A percentile compares a stretch with the other conserved stretches of the same genome.
Evolutionary conservation across 2,329 filamentous ascomycete species (phyloP).

Genomic region (Drechslerella dactyloides): DNA sequence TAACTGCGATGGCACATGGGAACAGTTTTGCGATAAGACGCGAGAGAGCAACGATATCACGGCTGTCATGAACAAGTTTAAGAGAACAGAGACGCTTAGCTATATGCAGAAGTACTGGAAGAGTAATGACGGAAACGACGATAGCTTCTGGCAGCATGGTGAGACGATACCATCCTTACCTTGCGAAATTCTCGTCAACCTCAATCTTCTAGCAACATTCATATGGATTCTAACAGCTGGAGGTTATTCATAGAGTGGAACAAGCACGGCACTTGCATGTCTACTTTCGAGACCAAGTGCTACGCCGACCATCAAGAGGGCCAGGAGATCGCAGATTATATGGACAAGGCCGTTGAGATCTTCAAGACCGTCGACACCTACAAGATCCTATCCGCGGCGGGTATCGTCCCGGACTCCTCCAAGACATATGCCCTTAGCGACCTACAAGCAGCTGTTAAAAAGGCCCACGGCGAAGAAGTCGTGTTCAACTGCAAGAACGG

Average conservation of each 20-base stretch:
- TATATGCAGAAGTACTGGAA: constrained; percentile 78
- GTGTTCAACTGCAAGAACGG: constrained; percentile 66
- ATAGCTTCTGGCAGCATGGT: constrained; percentile 75
- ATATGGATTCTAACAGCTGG: background rate
- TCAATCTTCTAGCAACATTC: too few relatives aligned
- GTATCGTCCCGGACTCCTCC: constrained; percentile 61
- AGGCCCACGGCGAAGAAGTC: constrained; percentile 64
- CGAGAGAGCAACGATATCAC: constrained; percentile 72
- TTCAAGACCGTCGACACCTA: constrained; percentile 73
- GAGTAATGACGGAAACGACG: constrained; percentile 69
- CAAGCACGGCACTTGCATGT: constrained; percentile 73
- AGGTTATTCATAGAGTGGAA: constrained; percentile 61
- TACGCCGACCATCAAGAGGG: constrained; percentile 68
- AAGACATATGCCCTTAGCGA: constrained; percentile 67
- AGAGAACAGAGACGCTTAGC: constrained; percentile 65
- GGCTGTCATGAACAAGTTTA: constrained; percentile 65
- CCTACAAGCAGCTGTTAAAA: constrained; percentile 67
- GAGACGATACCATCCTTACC: background rate
- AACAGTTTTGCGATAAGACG: constrained; percentile 68
- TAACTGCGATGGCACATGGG: constrained; percentile 68
- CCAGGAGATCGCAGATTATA: constrained; percentile 73
- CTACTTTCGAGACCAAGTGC: constrained; percentile 71
- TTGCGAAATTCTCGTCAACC: constrained; percentile 8
- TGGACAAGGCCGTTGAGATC: constrained; percentile 69
- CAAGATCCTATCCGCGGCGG: constrained; percentile 56